Base-by-base conservation (phyloP, 1,284 basidiomycete genomes). In the Moesziomyces sp. region DNA sequence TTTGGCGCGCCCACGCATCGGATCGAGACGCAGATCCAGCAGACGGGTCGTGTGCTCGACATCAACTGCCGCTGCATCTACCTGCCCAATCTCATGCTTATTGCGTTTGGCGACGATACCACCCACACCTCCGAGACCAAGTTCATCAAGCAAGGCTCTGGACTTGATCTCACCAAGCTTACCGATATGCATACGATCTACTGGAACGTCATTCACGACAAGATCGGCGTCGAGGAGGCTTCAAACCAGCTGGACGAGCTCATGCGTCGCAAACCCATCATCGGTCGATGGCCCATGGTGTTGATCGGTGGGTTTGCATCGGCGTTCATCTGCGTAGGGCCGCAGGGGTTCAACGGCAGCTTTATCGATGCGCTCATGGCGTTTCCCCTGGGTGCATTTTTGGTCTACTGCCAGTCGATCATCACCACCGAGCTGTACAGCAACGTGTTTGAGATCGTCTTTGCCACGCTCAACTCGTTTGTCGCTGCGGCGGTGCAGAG, bases 1-100 rank as follows among this genome's bases (percentile, higher is more conserved):
- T 96, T 94, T 76, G 93, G 93, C 43, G 92, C 91, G 3, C 93
- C 94, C n/a, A 90, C 91, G 2, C 93, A 96, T 84, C 90, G 93
- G 48, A 88, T 96, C 47, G 92, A 91, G 81, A 89, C 92, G 7
- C 93, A 95, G 84, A 91, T 96, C 74, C 90, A 92, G 84, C 90
- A 91, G 26, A 94, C 93, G 4, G 93, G 91, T 14, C 88, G 88
- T 6, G 93, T 95, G 19, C 88, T 97, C 46, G 93, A 95, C 78
- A 88, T 95, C 76, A 89, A 91, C 80, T 88, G 92, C 72, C 91
- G 90, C 72, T 92, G 92, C 85, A 89, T 96, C 85, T 94, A 94
- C 84, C 86, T 96, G 44, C 93, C 94, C 5, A 92, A 92, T 61
- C 88, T 92, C 54, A 91, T 93, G 87, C 64, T 84, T 7, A 49